phyloP scores from a whole-genome alignment of 202 grass and related monocot genomes.

The Carex sylvatica region DNA sequence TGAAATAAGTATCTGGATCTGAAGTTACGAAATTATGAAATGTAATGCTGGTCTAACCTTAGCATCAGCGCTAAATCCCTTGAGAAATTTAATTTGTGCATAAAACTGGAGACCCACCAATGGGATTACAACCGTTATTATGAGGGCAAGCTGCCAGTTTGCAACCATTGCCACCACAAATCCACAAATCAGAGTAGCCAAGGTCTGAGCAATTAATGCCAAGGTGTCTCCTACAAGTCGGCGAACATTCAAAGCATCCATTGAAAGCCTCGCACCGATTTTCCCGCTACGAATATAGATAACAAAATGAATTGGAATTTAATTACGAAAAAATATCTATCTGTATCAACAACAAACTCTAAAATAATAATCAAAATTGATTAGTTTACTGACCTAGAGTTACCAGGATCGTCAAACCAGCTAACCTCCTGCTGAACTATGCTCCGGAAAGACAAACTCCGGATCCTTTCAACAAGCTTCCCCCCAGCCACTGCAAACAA shows the following conservation, averaged over 20 bases:
- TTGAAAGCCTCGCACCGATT: slow-evolving; percentile 72
- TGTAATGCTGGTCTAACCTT: slow-evolving; percentile 35
- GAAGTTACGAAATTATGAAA: neutral
- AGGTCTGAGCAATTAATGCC: slow-evolving; percentile 67
- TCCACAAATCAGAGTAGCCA: slow-evolving; percentile 67
- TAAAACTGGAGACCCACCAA: slow-evolving; percentile 70
- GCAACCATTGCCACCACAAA: slow-evolving; percentile 69
- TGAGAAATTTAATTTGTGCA: slow-evolving; percentile 62
- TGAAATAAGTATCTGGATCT: neutral
- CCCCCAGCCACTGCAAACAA: slow-evolving; percentile 72
- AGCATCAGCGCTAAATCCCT: slow-evolving; percentile 57
- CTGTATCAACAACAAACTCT: neutral
- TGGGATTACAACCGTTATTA: slow-evolving; percentile 81
- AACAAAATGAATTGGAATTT: neutral
- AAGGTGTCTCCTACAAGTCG: slow-evolving; percentile 80
- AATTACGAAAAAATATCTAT: neutral
- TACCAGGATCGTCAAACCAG: slow-evolving; percentile 86
- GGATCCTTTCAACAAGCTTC: slow-evolving; percentile 76
- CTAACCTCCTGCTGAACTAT: slow-evolving; percentile 76
- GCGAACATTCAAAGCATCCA: slow-evolving; percentile 77
- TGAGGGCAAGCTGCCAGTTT: slow-evolving; percentile 87
- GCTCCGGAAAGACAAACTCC: slow-evolving; percentile 62
- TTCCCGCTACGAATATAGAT: slow-evolving; percentile 55
- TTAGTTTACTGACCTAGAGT: slow-evolving; percentile 59
- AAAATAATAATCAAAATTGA: neutral